Evolutionary conservation across 2,329 filamentous ascomycete species (phyloP).

Genomic region (Sporothrix protearum): DNA sequence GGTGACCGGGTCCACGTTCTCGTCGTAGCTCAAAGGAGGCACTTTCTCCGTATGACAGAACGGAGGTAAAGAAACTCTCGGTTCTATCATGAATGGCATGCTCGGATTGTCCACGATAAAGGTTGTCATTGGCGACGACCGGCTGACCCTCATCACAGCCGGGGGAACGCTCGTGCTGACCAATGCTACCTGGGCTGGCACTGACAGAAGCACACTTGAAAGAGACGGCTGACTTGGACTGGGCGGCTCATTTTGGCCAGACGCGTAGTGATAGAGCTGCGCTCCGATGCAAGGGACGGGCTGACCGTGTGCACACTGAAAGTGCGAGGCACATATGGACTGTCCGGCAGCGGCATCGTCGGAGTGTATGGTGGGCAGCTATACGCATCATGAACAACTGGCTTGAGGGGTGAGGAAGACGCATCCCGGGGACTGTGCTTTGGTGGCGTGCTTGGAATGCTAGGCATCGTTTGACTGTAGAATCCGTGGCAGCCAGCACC

Average conservation of each 20-base stretch:
- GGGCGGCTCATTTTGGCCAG: background rate
- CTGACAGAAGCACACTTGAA: background rate
- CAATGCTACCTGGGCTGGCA: background rate
- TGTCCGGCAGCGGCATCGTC: background rate
- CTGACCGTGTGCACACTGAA: slow-evolving; percentile 26
- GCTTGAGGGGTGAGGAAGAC: background rate
- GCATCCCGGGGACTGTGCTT: background rate
- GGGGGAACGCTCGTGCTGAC: background rate
- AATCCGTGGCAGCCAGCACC: background rate
- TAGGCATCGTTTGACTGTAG: background rate
- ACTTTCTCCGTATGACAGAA: no score
- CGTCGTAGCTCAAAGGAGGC: background rate
- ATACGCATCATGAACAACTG: background rate
- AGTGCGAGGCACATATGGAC: slow-evolving; percentile 12
- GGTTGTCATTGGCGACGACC: no score
- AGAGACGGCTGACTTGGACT: background rate
- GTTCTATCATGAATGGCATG: background rate
- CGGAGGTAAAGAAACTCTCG: background rate
- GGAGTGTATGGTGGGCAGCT: background rate
- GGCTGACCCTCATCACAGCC: background rate
- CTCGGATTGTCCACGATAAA: no score
- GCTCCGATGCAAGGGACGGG: slow-evolving; percentile 4
- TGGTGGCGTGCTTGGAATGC: background rate
- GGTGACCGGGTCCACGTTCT: background rate
- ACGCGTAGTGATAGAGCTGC: background rate